Evolutionary conservation across 148 eudicot genomes (phyloP).

Genomic region (Rhododendron griersonianum): DNA sequence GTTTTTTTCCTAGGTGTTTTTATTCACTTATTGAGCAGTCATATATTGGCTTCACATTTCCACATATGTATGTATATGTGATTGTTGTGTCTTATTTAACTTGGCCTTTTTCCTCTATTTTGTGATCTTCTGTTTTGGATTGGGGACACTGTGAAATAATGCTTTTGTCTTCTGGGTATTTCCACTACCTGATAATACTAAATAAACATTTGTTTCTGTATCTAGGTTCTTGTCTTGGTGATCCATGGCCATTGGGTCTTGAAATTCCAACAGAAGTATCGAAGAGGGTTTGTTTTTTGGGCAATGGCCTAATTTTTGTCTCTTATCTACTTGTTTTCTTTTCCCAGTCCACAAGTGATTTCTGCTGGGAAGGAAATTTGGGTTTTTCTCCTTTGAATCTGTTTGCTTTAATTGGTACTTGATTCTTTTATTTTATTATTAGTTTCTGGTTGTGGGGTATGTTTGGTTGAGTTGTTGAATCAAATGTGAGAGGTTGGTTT

Average conservation of each 20-base stretch:
- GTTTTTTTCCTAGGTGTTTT: slow-evolving; percentile 47
- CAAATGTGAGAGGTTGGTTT: slow-evolving; percentile 6
- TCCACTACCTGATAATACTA: slow-evolving; percentile 15
- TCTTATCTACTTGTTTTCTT: slow-evolving; percentile 20
- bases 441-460: slow-evolving; percentile 10
- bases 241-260: slow-evolving; percentile 30
- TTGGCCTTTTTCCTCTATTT: slow-evolving; percentile 32
- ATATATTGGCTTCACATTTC: slow-evolving; percentile 27
- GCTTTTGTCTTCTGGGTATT: slow-evolving; percentile 39
- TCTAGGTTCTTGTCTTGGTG: slow-evolving; percentile 14
- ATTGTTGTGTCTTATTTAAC: slow-evolving; percentile 28
- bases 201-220: neutral
- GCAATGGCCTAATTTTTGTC: slow-evolving; percentile 29
- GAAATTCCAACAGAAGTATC: slow-evolving; percentile 38
- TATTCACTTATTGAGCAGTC: slow-evolving; percentile 44
- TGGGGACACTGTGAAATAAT: slow-evolving; percentile 26
- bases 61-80: slow-evolving; percentile 14
- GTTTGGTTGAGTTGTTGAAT: slow-evolving; percentile 23
- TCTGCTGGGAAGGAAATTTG: neutral
- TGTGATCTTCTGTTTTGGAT: slow-evolving; percentile 30
- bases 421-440: neutral
- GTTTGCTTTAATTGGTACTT: neutral
- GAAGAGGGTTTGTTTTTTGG: slow-evolving; percentile 30
- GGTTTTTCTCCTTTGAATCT: neutral
- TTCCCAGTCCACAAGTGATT: slow-evolving; percentile 7